Conservation (phyloP, 371 early-diverging fungal genomes). For the Chytridiales sp. region DNA sequence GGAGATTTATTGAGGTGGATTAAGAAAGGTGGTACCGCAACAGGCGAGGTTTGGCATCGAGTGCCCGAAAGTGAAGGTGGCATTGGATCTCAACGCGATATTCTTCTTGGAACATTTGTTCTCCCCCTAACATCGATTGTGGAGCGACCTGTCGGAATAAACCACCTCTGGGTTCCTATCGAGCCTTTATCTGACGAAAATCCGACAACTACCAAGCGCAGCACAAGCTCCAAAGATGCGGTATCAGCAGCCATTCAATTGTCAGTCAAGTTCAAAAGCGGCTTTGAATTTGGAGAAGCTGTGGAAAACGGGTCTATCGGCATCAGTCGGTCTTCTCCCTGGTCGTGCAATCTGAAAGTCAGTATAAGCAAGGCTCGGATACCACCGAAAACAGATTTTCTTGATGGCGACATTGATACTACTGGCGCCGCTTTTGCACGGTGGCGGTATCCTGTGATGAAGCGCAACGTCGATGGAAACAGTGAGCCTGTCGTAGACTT, state of each 20-base stretch:
- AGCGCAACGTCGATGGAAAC: background rate
- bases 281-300: conserved; percentile 18
- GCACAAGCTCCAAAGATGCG: background rate
- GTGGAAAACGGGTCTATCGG: background rate
- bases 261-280: conserved; percentile 24
- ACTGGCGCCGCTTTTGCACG: background rate
- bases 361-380: background rate
- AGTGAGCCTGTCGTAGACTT: background rate
- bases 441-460: background rate
- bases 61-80: background rate
- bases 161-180: conserved; percentile 29
- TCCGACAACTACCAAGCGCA: background rate
- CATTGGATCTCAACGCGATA: conserved; percentile 10
- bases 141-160: conserved; percentile 25
- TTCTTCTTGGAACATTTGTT: conserved; percentile 34
- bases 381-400: background rate
- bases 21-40: conserved; percentile 20
- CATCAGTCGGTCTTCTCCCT: too few species aligned
- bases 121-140: conserved; percentile 30
- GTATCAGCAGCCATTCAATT: conserved; percentile 30
- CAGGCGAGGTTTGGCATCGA: conserved; percentile 37
- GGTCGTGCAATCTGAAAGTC: conserved; percentile 2
- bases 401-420: background rate
- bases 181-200: background rate
- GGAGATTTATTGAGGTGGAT: conserved; percentile 32